Evolutionary conservation across 1,284 basidiomycete species (phyloP).

Genomic region (Ustilago loliicola): DNA sequence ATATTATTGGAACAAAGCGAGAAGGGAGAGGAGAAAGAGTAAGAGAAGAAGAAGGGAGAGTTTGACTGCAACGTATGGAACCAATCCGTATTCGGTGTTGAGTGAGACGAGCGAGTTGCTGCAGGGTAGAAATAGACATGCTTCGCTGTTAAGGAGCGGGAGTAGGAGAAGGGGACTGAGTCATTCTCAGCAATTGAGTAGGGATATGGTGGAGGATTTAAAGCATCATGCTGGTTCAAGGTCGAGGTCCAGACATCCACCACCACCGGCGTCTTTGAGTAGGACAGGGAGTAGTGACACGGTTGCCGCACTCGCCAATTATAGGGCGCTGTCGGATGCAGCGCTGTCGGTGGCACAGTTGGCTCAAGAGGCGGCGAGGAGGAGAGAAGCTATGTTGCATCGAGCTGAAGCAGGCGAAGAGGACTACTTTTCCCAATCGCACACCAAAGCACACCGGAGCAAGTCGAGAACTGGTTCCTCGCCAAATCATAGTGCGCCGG

Average conservation of each 20-base stretch:
- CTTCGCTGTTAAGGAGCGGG: slow-evolving; percentile 24
- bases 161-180: slow-evolving; percentile 25
- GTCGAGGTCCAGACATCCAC: slow-evolving; percentile 30
- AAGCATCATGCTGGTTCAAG: slow-evolving; percentile 13
- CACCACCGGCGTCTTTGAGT: slow-evolving; percentile 17
- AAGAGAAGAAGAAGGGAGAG: slow-evolving; percentile 16
- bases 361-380: slow-evolving; percentile 49
- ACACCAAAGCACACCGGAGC: slow-evolving; percentile 19
- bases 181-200: slow-evolving; percentile 25
- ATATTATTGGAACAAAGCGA: slow-evolving; percentile 49
- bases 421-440: slow-evolving; percentile 44
- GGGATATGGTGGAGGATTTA: background rate
- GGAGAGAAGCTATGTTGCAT: slow-evolving; percentile 37
- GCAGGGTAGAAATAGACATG: slow-evolving; percentile 19
- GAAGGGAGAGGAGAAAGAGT: slow-evolving; percentile 20
- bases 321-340: slow-evolving; percentile 51
- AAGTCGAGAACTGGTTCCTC: slow-evolving; percentile 30
- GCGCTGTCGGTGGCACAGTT: slow-evolving; percentile 55
- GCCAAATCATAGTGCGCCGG: slow-evolving; percentile 27
- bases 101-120: slow-evolving; percentile 49
- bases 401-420: slow-evolving; percentile 17
- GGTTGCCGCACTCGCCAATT: slow-evolving; percentile 26
- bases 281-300: slow-evolving; percentile 24
- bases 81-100: slow-evolving; percentile 39
- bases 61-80: slow-evolving; percentile 21